These are phyloP conservation scores for Saccharomycopsis sp. DNA, from an alignment of 805 yeast species.

Conservation along the genomic window DNA sequence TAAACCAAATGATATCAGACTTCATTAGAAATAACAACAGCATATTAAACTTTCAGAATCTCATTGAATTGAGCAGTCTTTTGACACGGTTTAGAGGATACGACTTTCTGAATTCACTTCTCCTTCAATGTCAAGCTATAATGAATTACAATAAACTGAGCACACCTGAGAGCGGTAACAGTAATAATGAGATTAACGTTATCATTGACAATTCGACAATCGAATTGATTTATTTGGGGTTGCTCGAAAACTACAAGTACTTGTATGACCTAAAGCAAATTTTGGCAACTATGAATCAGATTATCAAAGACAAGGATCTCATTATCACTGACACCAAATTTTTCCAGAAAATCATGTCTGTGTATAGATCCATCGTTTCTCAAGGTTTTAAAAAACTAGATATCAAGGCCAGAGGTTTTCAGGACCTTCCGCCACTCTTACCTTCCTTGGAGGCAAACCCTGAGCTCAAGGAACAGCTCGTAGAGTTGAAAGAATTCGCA, in stretches of 20 bases:
- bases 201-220: neutral
- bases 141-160: neutral
- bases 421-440: neutral
- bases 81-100: neutral
- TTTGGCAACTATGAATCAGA: neutral
- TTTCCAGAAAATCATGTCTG: neutral
- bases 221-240: neutral
- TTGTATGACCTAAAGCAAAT: neutral
- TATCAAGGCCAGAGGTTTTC: neutral
- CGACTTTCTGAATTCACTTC: neutral
- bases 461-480: neutral
- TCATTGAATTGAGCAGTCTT: neutral
- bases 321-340: neutral
- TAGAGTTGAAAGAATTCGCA: neutral
- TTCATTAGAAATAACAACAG: neutral
- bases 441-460: neutral
- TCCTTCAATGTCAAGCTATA: neutral
- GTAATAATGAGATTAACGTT: neutral
- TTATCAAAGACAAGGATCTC: neutral
- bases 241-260: neutral
- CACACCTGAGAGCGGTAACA: neutral
- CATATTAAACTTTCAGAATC: neutral
- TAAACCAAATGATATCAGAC: neutral
- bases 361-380: neutral
- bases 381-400: neutral